Percentiles rank a stretch among this genome's conserved stretches.
Conservation (phyloP, 164 flowering plant genomes). For the Paratinospora sagittata region DNA sequence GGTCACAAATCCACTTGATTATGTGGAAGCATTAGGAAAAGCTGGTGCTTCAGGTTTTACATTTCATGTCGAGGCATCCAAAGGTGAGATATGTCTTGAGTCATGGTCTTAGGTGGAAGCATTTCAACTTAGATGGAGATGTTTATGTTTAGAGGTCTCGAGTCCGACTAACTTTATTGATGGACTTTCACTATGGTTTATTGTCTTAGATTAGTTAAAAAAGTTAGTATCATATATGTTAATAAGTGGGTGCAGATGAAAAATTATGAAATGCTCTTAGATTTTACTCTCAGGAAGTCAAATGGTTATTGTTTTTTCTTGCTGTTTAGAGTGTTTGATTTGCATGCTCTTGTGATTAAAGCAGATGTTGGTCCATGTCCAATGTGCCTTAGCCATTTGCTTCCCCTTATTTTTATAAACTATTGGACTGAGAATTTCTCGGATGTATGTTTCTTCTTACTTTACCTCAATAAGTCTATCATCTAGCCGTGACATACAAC, state of each 20-base stretch:
- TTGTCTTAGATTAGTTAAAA: no score
- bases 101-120: background rate
- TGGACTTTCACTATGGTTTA: no score
- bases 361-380: background rate
- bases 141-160: no score
- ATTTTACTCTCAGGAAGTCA: no score
- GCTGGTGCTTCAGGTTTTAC: slow-evolving; percentile 99
- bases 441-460: background rate
- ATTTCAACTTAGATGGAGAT: background rate
- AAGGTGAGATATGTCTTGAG: slow-evolving; percentile 39
- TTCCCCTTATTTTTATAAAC: background rate
- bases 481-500: background rate
- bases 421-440: background rate
- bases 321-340: no score
- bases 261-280: no score
- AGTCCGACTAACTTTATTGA: no score
- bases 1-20: slow-evolving; percentile 98
- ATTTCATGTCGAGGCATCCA: slow-evolving; percentile 87
- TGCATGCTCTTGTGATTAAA: no score
- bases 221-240: no score
- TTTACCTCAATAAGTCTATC: background rate
- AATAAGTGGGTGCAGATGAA: no score
- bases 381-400: background rate
- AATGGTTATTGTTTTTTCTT: no score
- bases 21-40: slow-evolving; percentile 79